Evolutionary conservation across 495 filamentous ascomycete genomes (phyloP).

Genomic region (Lepraria neglecta): DNA sequence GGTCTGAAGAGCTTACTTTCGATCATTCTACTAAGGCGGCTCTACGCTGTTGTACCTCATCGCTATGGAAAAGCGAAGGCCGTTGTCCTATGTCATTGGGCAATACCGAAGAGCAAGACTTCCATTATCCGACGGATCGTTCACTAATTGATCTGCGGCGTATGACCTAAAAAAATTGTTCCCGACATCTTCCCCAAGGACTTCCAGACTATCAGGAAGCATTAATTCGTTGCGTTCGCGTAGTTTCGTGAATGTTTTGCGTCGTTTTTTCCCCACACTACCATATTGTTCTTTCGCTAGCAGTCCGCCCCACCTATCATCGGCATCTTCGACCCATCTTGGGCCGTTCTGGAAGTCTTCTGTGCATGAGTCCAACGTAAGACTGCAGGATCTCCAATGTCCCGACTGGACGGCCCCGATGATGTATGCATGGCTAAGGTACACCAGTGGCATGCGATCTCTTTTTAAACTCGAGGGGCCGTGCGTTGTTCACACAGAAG

Average conservation of each 20-base stretch:
- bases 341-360: constrained; percentile 18
- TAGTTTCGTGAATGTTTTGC: constrained; percentile 6
- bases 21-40: constrained; percentile 9
- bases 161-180: not conserved
- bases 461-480: not conserved
- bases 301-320: constrained; percentile 1
- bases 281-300: not conserved
- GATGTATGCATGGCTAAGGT: not conserved
- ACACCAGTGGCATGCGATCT: constrained; percentile 5
- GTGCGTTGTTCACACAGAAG: not conserved
- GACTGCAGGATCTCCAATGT: constrained; percentile 11
- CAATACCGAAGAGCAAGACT: not conserved
- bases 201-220: not conserved
- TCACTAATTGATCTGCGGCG: constrained; percentile 9
- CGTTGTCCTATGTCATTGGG: constrained; percentile 2
- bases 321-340: not conserved
- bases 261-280: constrained; percentile 6
- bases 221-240: not conserved
- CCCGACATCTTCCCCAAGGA: not conserved
- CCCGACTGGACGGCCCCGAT: constrained; percentile 1
- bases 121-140: not conserved
- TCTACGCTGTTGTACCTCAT: constrained; percentile 8
- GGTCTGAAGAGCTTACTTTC: not conserved
- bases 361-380: constrained; percentile 21
- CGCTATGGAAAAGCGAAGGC: not conserved